Base-by-base conservation (phyloP, 768 basidiomycete genomes). In the Rhodosporidiobolus sp. region DNA sequence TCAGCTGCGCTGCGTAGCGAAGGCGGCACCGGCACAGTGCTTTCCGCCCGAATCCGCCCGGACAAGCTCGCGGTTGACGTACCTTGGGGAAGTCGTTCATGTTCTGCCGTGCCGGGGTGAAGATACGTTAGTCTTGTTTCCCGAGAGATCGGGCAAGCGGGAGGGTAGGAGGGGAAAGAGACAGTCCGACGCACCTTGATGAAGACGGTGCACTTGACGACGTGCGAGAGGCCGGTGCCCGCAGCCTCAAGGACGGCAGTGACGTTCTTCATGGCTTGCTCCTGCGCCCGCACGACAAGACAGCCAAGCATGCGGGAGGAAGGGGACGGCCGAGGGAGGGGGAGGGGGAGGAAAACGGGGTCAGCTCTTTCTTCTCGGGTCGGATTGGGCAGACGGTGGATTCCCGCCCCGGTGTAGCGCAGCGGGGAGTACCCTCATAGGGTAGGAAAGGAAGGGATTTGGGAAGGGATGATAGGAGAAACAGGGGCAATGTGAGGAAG, bases 201-300 rank as follows among this genome's bases (percentile, higher is more conserved):
- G 61, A 77, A 76, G 35, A 76, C 94, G 50, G 92, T 95, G 56
- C 91, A 91, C 84, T 99, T 98, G 75, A 90, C 87, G 70, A 99
- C 89, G 80, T 90, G 89, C 60, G 87, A 86, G 24, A 91, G 78
- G 73, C 88, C 86, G 20, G 90, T 89, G 22, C 90, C 90, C 61
- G 89, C 88, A 9, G 89, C 93, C 79, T 90, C 87, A 49, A 98
- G 84, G 71, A 98, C 87, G 20, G 88, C 87, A 75, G 87, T 86
- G 80, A 97, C 84, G 83, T 98, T 98, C 80, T 88, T 87, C 77
- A 99, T 85, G 17, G 88, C 90, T 81, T 94, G 93, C 66, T 85
- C 83, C 83, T 84, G 72, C n/a, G 9, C 34, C 53, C 43, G n/a
- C 26, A 32, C 10, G 7, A n/a, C 53, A n/a, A n/a, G n/a, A n/a